Evolutionary conservation across 495 filamentous ascomycete genomes (phyloP), one percentile per base, ranked within the genome.

Genomic region (Trichocladium antarcticum): DNA sequence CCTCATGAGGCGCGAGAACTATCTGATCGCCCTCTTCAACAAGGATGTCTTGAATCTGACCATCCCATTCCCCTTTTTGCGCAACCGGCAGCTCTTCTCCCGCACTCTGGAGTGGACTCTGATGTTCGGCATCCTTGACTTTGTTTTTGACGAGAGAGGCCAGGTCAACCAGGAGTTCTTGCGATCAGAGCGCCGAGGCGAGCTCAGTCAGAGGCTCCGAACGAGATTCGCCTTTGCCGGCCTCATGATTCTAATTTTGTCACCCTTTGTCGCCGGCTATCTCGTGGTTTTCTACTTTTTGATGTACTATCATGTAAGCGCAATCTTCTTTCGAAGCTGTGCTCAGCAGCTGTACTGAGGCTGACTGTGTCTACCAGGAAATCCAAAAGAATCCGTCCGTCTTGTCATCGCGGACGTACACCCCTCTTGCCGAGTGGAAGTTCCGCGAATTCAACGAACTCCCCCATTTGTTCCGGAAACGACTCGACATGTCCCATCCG

Each of bases 401-500:
- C 42, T 47, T 73, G 19, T 83, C 84, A 14, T 83, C 86, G 19
- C 81, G 92, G 12, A 82, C 85, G 56, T 98, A 95, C 57, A 96
- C 89, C 2, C 86, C 89, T 1, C 76, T 95, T 41, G 92, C 93
- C 2, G 85, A 93, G 62, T 97, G 92, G 93, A 96, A 95, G 57
- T 96, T 97, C 51, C 84, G 92, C 42, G 90, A 97, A 63, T 97
- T 97, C 73, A 98, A 98, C 57, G 92, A 98, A 63, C 77, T 98
- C 1, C 82, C 81, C 54, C 92, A 97, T 68, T 70, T 97, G 1
- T 98, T 95, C 57, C 76, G 87, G 52, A 83, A 87, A 48, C 80
- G 92, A 11, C 74, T 85, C 45, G 87, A 95, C 56, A 92, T 96
- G 85, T 95, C 93, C 6, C 87, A 89, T 57, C 90, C 90, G 0